Evolutionary conservation across 2,329 filamentous ascomycete genomes (phyloP).

Genomic region (Alternaria sp.): DNA sequence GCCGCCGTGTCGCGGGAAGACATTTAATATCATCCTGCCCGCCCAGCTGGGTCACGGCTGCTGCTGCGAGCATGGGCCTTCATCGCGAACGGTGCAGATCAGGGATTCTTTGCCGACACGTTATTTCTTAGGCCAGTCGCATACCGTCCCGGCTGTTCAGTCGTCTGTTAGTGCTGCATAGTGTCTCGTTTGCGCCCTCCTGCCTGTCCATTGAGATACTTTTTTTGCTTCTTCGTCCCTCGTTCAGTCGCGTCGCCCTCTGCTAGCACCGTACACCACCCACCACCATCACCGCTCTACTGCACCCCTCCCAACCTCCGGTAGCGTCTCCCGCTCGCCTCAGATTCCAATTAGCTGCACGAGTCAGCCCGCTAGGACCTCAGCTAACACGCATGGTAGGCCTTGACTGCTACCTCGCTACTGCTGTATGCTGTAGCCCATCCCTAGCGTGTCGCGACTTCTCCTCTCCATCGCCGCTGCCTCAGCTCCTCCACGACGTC

Average conservation of each 20-base stretch:
- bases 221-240: conserved; percentile 10
- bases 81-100: conserved; percentile 12
- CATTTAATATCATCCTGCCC: conserved; percentile 7
- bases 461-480: conserved; percentile 7
- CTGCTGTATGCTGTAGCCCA: conserved; percentile 7
- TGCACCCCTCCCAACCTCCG: conserved; percentile 15
- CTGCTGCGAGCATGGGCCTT: conserved; percentile 5
- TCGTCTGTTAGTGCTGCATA: background rate
- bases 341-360: background rate
- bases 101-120: conserved; percentile 17
- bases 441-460: conserved; percentile 9
- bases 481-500: background rate
- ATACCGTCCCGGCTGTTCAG: conserved; percentile 1
- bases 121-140: conserved; percentile 13
- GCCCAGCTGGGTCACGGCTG: conserved; percentile 2
- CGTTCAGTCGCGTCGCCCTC: conserved; percentile 1
- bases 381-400: background rate
- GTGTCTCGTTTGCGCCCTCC: background rate
- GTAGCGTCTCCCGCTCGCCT: conserved; percentile 11
- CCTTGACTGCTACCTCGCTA: conserved; percentile 3
- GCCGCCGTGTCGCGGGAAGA: conserved; percentile 10
- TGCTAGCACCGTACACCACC: background rate
- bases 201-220: background rate
- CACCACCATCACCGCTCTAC: background rate
- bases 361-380: conserved; percentile 1